Percentiles rank a stretch among this genome's conserved stretches.
Evolutionary conservation across 2,329 filamentous ascomycete genomes (phyloP).

Genomic region (Monilinia fructigena): DNA sequence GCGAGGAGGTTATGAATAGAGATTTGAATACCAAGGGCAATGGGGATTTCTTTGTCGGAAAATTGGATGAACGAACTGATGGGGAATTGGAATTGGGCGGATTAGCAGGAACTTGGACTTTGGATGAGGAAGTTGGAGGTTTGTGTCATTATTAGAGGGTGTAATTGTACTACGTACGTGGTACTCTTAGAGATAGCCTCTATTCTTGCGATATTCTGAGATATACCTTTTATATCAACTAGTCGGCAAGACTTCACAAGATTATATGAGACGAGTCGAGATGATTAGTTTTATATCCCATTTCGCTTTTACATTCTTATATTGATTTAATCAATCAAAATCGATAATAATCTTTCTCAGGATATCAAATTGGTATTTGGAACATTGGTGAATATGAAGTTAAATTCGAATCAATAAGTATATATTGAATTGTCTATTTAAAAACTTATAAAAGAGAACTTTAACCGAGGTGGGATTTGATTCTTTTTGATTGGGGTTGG

Average conservation of each 20-base stretch:
- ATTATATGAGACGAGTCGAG: background rate
- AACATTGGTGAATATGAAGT: no score
- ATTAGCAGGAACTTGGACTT: slow-evolving; percentile 82
- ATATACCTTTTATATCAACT: background rate
- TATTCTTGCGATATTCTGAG: no score
- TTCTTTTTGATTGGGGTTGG: no score
- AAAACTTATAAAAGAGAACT: no score
- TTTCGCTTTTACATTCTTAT: background rate
- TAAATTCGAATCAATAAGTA: no score
- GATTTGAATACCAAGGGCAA: slow-evolving; percentile 42
- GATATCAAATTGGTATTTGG: no score
- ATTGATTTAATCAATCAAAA: no score
- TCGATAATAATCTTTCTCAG: no score
- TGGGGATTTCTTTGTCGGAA: slow-evolving; percentile 58
- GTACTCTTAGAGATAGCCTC: background rate
- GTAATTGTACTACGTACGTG: background rate
- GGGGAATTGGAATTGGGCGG: slow-evolving; percentile 55
- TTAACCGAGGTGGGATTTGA: no score
- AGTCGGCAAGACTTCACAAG: background rate
- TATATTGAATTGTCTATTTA: no score
- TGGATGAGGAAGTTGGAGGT: slow-evolving; percentile 74
- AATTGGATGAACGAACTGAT: slow-evolving; percentile 45
- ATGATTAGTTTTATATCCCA: background rate
- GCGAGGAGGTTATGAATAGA: slow-evolving; percentile 46
- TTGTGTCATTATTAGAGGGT: slow-evolving; percentile 39